Conservation (phyloP, 768 basidiomycete genomes). For the Calocybe indica region DNA sequence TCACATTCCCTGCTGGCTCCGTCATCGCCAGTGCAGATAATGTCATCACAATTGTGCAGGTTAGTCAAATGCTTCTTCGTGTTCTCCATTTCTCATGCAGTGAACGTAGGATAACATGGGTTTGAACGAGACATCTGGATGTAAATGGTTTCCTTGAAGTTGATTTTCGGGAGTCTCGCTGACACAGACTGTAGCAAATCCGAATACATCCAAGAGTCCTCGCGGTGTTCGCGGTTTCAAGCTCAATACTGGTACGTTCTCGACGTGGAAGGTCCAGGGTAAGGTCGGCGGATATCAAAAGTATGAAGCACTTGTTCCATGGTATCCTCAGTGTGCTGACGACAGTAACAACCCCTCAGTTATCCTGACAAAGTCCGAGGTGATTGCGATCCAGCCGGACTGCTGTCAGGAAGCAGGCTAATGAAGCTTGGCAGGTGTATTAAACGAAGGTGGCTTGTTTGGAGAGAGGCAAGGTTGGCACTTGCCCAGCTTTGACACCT, state of each 20-base stretch:
- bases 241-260: conserved; percentile 57
- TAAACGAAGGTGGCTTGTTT: conserved; percentile 69
- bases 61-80: conserved; percentile 15
- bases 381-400: conserved; percentile 5
- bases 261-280: conserved; percentile 68
- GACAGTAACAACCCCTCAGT: conserved; percentile 31
- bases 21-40: conserved; percentile 53
- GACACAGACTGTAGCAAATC: conserved; percentile 19
- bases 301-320: conserved; percentile 28
- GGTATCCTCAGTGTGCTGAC: not conserved
- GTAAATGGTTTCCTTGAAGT: conserved; percentile 23
- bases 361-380: conserved; percentile 66
- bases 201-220: conserved; percentile 62
- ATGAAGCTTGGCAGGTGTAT: conserved; percentile 31
- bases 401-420: not conserved
- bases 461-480: conserved; percentile 75
- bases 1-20: conserved; percentile 53
- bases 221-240: conserved; percentile 75
- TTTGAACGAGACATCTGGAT: conserved; percentile 50
- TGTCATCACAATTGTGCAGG: conserved; percentile 74
- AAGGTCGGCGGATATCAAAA: conserved; percentile 66
- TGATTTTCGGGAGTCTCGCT: not conserved
- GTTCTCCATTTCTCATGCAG: not conserved
- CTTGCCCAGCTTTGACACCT: conserved; percentile 62
- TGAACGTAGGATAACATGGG: conserved; percentile 72